phyloP scores from a whole-genome alignment of 1,284 basidiomycete genomes.

The Ceratobasidium sp. region DNA sequence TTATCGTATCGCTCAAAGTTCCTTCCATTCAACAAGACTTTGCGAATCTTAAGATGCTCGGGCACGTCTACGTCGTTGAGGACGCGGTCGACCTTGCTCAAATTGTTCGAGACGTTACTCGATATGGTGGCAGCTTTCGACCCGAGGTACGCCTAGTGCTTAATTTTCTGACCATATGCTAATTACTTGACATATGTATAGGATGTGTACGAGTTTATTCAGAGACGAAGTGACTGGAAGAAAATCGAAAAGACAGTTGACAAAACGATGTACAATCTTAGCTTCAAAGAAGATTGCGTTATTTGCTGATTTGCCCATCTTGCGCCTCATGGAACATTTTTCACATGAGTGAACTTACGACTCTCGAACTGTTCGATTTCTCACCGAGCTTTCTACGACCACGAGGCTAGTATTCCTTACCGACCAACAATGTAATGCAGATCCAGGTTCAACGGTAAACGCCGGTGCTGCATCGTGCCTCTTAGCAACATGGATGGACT shows the following conservation, averaged over 20 bases:
- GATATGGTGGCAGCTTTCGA: conserved; percentile 92
- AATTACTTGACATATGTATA: conserved; percentile 55
- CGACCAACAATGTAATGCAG: too few species aligned
- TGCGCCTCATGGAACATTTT: too few species aligned
- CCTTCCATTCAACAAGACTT: conserved; percentile 85
- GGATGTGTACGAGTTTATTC: conserved; percentile 95
- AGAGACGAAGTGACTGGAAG: conserved; percentile 94
- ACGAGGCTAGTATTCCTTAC: too few species aligned
- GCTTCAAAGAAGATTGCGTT: conserved; percentile 91
- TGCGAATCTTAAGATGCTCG: conserved; percentile 94
- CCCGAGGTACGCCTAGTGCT: conserved; percentile 76
- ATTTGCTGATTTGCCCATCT: conserved; percentile 58
- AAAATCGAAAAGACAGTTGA: conserved; percentile 96
- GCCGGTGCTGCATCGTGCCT: too few species aligned
- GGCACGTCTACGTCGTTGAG: conserved; percentile 92
- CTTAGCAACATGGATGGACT: too few species aligned
- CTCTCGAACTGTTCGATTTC: too few species aligned
- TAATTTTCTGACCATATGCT: conserved; percentile 28
- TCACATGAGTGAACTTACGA: too few species aligned
- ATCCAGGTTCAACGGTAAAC: too few species aligned
- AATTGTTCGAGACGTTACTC: conserved; percentile 93
- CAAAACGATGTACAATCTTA: conserved; percentile 94
- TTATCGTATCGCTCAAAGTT: conserved; percentile 86
- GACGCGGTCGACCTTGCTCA: conserved; percentile 95
- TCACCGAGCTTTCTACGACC: too few species aligned